These are phyloP conservation scores for Inonotus hispidus DNA, from an alignment of 1,284 basidiomycete species.

Conservation along the genomic window DNA sequence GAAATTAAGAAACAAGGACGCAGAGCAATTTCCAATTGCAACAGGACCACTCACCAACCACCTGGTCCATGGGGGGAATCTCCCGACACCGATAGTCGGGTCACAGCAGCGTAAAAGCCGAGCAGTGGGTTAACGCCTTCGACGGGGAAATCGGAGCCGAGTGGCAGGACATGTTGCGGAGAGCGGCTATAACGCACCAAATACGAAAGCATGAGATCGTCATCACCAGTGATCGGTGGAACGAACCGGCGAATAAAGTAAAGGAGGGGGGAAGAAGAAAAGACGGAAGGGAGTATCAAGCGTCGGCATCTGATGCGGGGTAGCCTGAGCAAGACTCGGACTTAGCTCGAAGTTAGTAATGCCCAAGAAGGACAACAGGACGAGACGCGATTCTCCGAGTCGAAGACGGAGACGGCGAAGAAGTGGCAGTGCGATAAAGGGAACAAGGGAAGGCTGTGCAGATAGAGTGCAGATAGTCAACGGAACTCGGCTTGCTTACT, in stretches of 20 bases:
- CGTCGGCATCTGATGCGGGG: too few species aligned
- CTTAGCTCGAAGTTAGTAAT: neutral
- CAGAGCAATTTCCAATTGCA: neutral
- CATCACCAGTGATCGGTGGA: neutral
- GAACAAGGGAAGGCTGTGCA: neutral
- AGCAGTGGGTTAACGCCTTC: slow-evolving; percentile 76
- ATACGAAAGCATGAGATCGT: neutral
- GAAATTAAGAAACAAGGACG: neutral
- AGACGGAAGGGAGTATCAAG: too few species aligned
- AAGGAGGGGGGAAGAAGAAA: too few species aligned
- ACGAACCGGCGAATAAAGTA: too few species aligned
- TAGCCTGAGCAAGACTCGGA: neutral
- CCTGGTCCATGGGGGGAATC: slow-evolving; percentile 73
- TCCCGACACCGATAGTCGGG: slow-evolving; percentile 64
- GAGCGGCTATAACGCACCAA: slow-evolving; percentile 34
- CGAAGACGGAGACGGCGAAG: too few species aligned
- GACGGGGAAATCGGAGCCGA: slow-evolving; percentile 92
- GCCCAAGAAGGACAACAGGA: neutral
- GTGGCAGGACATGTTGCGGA: slow-evolving; percentile 52
- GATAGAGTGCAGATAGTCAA: neutral
- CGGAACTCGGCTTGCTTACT: slow-evolving; percentile 37
- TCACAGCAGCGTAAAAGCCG: slow-evolving; percentile 85
- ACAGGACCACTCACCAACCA: slow-evolving; percentile 66
- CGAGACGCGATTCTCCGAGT: neutral
- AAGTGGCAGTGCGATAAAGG: neutral